Evolutionary conservation across 129 eudicot species (phyloP).

Genomic region (carrot (Daucus carota)): DH1_v3.0 NC_030382.2:53600501-53601000

Average conservation of each 20-base stretch:
- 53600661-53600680: constrained; percentile 19
- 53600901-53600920: background rate
- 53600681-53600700: constrained; percentile 8
- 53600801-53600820: background rate
- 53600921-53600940: constrained; percentile 44
- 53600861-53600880: background rate
- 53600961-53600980: constrained; percentile 55
- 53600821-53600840: no score
- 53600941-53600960: constrained; percentile 51
- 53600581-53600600: background rate
- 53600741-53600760: constrained; percentile 19
- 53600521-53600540: background rate
- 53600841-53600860: background rate
- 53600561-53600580: constrained; percentile 11
- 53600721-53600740: constrained; percentile 17
- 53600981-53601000: constrained; percentile 42
- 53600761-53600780: constrained; percentile 13
- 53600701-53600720: constrained; percentile 17
- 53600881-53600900: background rate
- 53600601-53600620: constrained; percentile 4
- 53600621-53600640: constrained; percentile 19
- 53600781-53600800: constrained; percentile 10
- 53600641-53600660: constrained; percentile 19
- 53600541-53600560: constrained; percentile 14
- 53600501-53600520: background rate